Evolutionary conservation across 2,329 filamentous ascomycete genomes (phyloP).

Genomic region (Ophiocordyceps sinensis): DNA sequence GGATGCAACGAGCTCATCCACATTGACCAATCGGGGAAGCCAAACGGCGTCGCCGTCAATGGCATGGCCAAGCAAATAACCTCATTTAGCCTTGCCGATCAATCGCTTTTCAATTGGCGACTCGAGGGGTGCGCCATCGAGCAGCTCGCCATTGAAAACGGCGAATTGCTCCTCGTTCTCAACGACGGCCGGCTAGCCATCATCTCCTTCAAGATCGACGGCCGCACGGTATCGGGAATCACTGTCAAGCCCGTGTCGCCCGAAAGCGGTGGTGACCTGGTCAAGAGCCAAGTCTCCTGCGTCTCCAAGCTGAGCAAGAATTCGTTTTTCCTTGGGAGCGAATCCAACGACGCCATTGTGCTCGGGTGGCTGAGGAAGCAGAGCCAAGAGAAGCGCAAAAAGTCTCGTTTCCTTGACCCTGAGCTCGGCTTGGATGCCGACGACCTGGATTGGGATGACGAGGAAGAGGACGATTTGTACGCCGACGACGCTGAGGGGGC

Average conservation of each 20-base stretch:
- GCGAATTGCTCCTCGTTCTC: conserved; percentile 74
- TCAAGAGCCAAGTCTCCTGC: conserved; percentile 53
- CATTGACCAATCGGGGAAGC: conserved; percentile 87
- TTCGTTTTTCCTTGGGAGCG: conserved; percentile 72
- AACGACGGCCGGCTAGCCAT: conserved; percentile 61
- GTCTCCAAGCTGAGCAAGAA: conserved; percentile 53
- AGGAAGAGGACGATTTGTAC: conserved; percentile 49
- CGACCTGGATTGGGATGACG: conserved; percentile 40
- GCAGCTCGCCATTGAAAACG: conserved; percentile 57
- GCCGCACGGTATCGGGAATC: conserved; percentile 78
- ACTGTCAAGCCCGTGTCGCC: conserved; percentile 50
- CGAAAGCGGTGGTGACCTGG: conserved; percentile 46
- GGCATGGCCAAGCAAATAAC: conserved; percentile 73
- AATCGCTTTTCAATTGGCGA: conserved; percentile 64
- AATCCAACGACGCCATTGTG: conserved; percentile 66
- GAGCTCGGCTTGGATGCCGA: conserved; percentile 34
- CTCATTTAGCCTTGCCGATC: conserved; percentile 72
- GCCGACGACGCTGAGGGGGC: conserved; percentile 49
- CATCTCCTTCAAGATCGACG: conserved; percentile 74
- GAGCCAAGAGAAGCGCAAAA: conserved; percentile 48
- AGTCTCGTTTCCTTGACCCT: conserved; percentile 43
- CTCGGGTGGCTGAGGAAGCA: conserved; percentile 65
- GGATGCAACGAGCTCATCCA: conserved; percentile 88
- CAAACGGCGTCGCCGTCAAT: conserved; percentile 86
- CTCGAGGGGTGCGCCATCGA: conserved; percentile 73